phyloP scores from a whole-genome alignment of 2,329 filamentous ascomycete species.

The Pestalotiopsis sp. region DNA sequence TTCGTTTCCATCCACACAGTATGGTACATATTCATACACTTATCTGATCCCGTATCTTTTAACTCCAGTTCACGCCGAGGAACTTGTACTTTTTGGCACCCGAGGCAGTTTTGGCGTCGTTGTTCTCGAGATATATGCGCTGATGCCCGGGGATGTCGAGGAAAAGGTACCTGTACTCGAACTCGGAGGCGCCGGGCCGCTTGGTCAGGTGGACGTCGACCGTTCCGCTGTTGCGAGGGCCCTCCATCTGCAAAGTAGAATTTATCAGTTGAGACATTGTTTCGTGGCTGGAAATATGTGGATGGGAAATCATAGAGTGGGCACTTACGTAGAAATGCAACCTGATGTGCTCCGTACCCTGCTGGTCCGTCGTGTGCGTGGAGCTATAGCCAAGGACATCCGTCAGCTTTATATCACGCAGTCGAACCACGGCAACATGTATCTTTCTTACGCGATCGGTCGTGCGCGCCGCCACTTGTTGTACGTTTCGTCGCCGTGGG shows the following conservation, averaged over 20 bases:
- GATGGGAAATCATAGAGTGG: background rate
- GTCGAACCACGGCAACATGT: background rate
- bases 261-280: constrained; percentile 3
- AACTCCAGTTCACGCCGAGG: constrained; percentile 65
- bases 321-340: constrained; percentile 80
- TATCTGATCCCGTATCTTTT: constrained; percentile 11
- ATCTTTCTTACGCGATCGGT: constrained; percentile 56
- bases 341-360: constrained; percentile 77
- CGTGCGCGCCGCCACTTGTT: constrained; percentile 78
- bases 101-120: constrained; percentile 43
- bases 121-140: constrained; percentile 68
- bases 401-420: background rate
- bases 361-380: constrained; percentile 68
- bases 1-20: background rate
- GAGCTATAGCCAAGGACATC: constrained; percentile 54
- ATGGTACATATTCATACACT: constrained; percentile 8
- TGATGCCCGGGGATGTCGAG: constrained; percentile 76
- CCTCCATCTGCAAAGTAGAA: constrained; percentile 64
- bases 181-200: constrained; percentile 64
- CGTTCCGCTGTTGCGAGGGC: constrained; percentile 71
- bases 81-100: constrained; percentile 52
- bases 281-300: too few species aligned
- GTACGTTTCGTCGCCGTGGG: constrained; percentile 78
- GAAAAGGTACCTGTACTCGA: constrained; percentile 78
- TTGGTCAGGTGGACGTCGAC: constrained; percentile 81